phyloP scores from a whole-genome alignment of 1,139 yeast species.

The Debaryomyces sp. region DNA sequence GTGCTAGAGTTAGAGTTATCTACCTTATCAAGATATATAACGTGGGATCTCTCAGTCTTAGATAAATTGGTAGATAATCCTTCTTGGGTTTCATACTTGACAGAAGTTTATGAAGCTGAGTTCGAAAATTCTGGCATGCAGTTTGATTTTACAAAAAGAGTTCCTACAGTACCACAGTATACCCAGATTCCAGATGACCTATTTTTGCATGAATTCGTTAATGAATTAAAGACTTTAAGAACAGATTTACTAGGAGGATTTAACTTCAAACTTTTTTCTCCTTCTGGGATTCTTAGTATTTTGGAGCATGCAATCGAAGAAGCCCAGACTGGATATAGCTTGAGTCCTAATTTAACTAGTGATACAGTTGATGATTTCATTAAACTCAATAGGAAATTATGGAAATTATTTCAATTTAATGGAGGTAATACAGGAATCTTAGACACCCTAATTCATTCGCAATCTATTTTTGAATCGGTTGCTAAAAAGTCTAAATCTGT shows the following conservation, averaged over 20 bases:
- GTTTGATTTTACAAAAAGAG: neutral
- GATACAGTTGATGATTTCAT: conserved; percentile 21
- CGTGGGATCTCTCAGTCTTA: conserved; percentile 14
- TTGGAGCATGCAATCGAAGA: conserved; percentile 5
- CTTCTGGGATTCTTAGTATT: conserved; percentile 5
- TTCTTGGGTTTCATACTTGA: conserved; percentile 1
- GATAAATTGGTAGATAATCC: conserved; percentile 11
- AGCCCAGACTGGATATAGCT: neutral
- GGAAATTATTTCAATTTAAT: conserved; percentile 5
- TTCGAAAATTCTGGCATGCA: neutral
- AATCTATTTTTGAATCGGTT: conserved; percentile 10
- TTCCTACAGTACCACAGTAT: conserved; percentile 9
- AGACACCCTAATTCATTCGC: conserved; percentile 14
- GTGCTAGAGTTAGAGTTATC: neutral
- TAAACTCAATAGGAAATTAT: conserved; percentile 18
- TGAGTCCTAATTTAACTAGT: conserved; percentile 17
- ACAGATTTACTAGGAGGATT: conserved; percentile 8
- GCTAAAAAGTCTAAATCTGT: conserved; percentile 11
- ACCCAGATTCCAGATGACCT: conserved; percentile 25
- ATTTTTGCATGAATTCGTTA: conserved; percentile 1
- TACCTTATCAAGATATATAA: conserved; percentile 1
- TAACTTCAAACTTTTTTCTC: conserved; percentile 6
- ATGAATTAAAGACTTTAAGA: conserved; percentile 7
- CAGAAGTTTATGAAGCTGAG: neutral
- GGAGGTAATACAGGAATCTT: conserved; percentile 10